Conservation (phyloP, 2,329 filamentous ascomycete species). For the Rutstroemia sp. region DNA sequence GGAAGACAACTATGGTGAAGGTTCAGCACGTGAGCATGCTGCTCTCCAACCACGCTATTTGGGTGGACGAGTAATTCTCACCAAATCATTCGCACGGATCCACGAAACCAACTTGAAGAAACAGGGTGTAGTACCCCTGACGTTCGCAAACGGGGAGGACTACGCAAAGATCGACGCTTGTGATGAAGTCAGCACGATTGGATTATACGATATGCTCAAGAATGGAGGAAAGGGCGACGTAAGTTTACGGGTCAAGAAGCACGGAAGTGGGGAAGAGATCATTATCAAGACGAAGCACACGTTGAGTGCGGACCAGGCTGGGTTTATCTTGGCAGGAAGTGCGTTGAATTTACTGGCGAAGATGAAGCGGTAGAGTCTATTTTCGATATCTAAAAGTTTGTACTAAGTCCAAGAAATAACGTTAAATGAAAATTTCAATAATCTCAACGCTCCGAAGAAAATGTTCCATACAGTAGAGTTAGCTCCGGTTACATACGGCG, state of each 20-base stretch:
- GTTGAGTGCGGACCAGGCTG: conserved; percentile 81
- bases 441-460: neutral
- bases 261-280: conserved; percentile 53
- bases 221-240: conserved; percentile 75
- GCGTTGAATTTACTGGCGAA: conserved; percentile 85
- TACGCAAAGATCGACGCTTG: conserved; percentile 79
- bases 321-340: conserved; percentile 87
- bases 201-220: conserved; percentile 73
- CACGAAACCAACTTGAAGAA: conserved; percentile 97
- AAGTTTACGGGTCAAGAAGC: conserved; percentile 57
- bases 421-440: neutral
- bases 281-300: conserved; percentile 77
- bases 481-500: no score
- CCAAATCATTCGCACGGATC: conserved; percentile 85
- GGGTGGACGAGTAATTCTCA: conserved; percentile 73
- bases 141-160: conserved; percentile 80
- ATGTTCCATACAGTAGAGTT: no score
- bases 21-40: conserved; percentile 81
- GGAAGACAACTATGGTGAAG: conserved; percentile 96
- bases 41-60: conserved; percentile 88
- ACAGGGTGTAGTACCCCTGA: conserved; percentile 92
- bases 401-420: neutral
- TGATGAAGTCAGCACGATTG: conserved; percentile 76
- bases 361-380: conserved; percentile 25
- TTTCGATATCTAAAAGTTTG: neutral